These are phyloP conservation scores for Corchorus olitorius DNA, from an alignment of 345 rosid genomes.

Conservation along the genomic window DNA sequence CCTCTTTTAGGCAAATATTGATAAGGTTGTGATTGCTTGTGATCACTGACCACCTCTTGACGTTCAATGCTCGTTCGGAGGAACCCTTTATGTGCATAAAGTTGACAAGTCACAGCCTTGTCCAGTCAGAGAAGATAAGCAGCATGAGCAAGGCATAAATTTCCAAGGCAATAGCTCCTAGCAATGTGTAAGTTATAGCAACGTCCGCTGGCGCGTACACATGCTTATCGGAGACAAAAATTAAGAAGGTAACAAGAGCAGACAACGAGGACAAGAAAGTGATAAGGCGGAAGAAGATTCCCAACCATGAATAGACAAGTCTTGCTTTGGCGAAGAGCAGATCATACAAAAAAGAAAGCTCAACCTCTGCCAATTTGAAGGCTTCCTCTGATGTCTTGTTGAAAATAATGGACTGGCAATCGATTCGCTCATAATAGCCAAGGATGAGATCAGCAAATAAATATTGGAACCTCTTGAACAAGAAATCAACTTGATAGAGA, in stretches of 20 bases:
- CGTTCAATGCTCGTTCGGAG: neutral
- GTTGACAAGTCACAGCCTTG: neutral
- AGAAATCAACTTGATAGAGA: constrained; percentile 26
- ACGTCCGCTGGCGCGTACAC: constrained; percentile 20
- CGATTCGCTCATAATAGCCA: constrained; percentile 23
- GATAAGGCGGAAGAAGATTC: constrained; percentile 24
- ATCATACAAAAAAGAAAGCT: constrained; percentile 44
- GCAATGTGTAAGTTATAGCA: constrained; percentile 33
- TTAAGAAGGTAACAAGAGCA: constrained; percentile 21
- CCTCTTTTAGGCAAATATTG: neutral
- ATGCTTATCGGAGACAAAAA: neutral
- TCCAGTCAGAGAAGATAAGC: constrained; percentile 8
- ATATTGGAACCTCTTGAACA: constrained; percentile 27
- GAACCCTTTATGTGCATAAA: too few species aligned
- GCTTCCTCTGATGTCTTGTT: constrained; percentile 21
- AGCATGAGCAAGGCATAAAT: neutral
- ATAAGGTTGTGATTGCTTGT: neutral
- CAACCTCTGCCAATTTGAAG: constrained; percentile 39
- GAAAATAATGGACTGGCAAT: constrained; percentile 24
- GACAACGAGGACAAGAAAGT: constrained; percentile 10
- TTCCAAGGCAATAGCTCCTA: constrained; percentile 35
- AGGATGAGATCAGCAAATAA: constrained; percentile 31
- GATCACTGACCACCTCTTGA: neutral
- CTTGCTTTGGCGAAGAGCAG: constrained; percentile 41
- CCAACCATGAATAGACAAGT: constrained; percentile 17